These are phyloP conservation scores for Miamiensis avidus DNA, from an alignment of 169 alveolate species.

Conservation along the genomic window DNA sequence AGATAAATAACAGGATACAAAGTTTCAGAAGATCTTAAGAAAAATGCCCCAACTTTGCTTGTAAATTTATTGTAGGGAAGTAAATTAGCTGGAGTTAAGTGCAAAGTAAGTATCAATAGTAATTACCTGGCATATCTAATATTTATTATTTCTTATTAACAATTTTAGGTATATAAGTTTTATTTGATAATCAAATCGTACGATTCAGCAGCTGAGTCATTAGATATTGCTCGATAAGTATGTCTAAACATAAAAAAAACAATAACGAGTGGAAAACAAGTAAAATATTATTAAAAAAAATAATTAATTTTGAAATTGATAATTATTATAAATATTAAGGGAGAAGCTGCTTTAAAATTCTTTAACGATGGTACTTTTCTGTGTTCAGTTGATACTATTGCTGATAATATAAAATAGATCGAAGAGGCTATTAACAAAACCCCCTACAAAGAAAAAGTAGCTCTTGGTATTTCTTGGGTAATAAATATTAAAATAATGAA, in stretches of 20 bases:
- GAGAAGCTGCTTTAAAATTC: constrained; percentile 45
- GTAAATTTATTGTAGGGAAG: constrained; percentile 46
- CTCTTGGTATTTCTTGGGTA: constrained; percentile 22
- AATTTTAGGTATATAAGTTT: not conserved
- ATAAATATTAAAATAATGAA: no score
- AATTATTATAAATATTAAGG: constrained; percentile 28
- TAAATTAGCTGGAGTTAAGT: constrained; percentile 39
- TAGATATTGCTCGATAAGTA: no score
- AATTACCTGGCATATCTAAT: no score
- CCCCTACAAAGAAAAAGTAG: constrained; percentile 25
- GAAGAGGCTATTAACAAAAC: constrained; percentile 48
- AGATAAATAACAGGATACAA: not conserved
- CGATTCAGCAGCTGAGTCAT: not conserved
- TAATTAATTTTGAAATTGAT: not conserved
- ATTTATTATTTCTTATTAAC: no score
- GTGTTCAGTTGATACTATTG: constrained; percentile 38
- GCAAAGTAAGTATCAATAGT: constrained; percentile 36
- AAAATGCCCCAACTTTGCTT: constrained; percentile 11
- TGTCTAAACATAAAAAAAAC: constrained; percentile 1
- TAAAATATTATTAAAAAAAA: constrained; percentile 18
- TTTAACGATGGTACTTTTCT: constrained; percentile 45
- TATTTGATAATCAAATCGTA: no score
- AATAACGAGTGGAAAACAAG: constrained; percentile 37
- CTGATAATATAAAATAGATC: constrained; percentile 45
- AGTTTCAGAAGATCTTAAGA: not conserved